phyloP scores from a whole-genome alignment of 805 yeast genomes.

The Wickerhamomyces subpelliculosus region DNA sequence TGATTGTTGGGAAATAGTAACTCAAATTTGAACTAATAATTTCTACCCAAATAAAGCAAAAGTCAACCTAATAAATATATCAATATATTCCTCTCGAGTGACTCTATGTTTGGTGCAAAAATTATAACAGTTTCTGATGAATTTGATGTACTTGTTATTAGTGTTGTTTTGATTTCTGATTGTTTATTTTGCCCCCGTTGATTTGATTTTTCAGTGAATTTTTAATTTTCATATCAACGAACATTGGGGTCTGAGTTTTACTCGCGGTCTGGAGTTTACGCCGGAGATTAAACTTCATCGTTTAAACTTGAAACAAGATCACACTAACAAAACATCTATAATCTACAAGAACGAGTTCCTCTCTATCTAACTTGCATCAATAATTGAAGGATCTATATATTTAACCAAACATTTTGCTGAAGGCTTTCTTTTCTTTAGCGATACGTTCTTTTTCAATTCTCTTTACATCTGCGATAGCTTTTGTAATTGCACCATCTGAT shows the following conservation, averaged over 20 bases:
- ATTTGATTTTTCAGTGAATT: slow-evolving; percentile 10
- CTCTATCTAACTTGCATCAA: too few species aligned
- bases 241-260: slow-evolving; percentile 3
- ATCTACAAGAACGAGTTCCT: too few species aligned
- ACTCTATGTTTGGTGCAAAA: slow-evolving; percentile 5
- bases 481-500: slow-evolving; percentile 61
- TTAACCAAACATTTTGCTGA: slow-evolving; percentile 56
- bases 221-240: neutral
- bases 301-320: too few species aligned
- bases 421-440: slow-evolving; percentile 67
- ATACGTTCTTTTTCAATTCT: slow-evolving; percentile 42
- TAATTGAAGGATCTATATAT: too few species aligned
- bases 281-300: neutral
- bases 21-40: slow-evolving; percentile 4
- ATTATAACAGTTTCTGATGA: slow-evolving; percentile 6
- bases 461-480: slow-evolving; percentile 57
- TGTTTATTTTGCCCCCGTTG: slow-evolving; percentile 13
- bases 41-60: slow-evolving; percentile 7
- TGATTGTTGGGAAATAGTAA: neutral
- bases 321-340: too few species aligned
- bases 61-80: slow-evolving; percentile 3
- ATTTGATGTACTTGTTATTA: slow-evolving; percentile 9
- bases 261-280: slow-evolving; percentile 11
- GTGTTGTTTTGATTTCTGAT: neutral
- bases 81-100: slow-evolving; percentile 2